Percentiles rank a stretch among this genome's conserved stretches.
Evolutionary conservation across 768 basidiomycete genomes (phyloP).

Genomic region (Leccinellum luteum): DNA sequence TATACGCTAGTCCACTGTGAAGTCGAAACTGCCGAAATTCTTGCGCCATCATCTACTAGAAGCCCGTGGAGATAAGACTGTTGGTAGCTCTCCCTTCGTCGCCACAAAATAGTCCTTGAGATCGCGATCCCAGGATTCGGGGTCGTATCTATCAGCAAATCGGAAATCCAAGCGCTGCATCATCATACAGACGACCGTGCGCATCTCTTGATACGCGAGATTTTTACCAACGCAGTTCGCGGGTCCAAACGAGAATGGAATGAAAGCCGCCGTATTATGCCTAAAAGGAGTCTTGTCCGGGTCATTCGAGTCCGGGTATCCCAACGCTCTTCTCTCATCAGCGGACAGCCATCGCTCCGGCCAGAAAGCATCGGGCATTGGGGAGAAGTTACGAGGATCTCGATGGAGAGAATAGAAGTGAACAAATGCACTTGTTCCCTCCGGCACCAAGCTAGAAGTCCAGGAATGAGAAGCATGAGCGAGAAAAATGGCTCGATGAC

Average conservation of each 20-base stretch:
- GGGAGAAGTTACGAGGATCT: constrained; percentile 45
- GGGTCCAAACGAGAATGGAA: constrained; percentile 46
- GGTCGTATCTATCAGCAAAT: constrained; percentile 38
- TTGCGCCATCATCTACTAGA: constrained; percentile 16
- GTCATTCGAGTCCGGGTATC: constrained; percentile 23
- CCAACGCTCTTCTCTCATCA: constrained; percentile 25
- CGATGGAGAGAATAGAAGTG: constrained; percentile 45
- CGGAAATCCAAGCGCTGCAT: constrained; percentile 41
- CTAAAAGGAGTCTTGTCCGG: constrained; percentile 28
- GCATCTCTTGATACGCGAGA: constrained; percentile 44
- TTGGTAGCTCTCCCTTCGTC: constrained; percentile 33
- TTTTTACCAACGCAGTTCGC: constrained; percentile 44
- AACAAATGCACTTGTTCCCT: constrained; percentile 43
- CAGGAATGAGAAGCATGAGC: constrained; percentile 9
- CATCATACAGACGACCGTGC: constrained; percentile 36
- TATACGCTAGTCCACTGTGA: constrained; percentile 24
- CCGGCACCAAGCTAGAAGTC: constrained; percentile 40
- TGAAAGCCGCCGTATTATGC: constrained; percentile 38
- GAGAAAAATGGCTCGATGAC: constrained; percentile 14
- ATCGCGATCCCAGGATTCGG: constrained; percentile 31
- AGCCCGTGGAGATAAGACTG: constrained; percentile 35
- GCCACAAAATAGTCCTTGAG: constrained; percentile 40
- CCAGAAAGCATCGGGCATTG: constrained; percentile 42
- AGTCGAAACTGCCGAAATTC: constrained; percentile 8
- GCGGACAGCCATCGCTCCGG: constrained; percentile 43